Evolutionary conservation across 306 rosid species (phyloP).

Genomic region (Alnus rubra): DNA sequence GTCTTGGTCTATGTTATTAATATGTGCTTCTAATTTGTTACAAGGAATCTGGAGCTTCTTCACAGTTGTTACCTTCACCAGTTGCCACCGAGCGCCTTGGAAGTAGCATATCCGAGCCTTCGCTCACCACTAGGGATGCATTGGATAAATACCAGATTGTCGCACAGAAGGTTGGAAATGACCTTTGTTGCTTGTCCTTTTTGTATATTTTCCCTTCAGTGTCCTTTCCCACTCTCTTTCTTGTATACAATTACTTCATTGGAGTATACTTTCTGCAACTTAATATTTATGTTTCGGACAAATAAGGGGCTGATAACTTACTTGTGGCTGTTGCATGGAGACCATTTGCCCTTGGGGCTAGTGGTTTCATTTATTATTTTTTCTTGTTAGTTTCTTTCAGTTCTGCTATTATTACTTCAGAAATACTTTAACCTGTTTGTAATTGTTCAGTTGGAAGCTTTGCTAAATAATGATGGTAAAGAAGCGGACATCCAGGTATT

Average conservation of each 20-base stretch:
- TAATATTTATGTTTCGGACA: background rate
- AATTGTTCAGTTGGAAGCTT: conserved; percentile 72
- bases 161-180: conserved; percentile 75
- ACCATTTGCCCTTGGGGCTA: background rate
- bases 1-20: conserved; percentile 26
- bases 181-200: conserved; percentile 5
- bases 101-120: conserved; percentile 69
- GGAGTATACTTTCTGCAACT: background rate
- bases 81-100: conserved; percentile 71
- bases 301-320: background rate
- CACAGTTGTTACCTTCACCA: conserved; percentile 63
- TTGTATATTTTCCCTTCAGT: conserved; percentile 1
- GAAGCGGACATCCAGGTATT: conserved; percentile 86
- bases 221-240: background rate
- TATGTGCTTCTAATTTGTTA: conserved; percentile 31
- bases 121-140: conserved; percentile 86
- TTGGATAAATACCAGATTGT: conserved; percentile 87
- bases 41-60: conserved; percentile 82
- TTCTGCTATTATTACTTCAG: background rate
- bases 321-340: background rate
- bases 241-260: background rate
- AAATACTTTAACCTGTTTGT: conserved; percentile 11
- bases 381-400: conserved; percentile 4
- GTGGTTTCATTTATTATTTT: conserved; percentile 19
- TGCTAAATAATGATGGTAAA: conserved; percentile 68